phyloP scores from a whole-genome alignment of 1,284 basidiomycete genomes.

The Calocybe gambosa region DNA sequence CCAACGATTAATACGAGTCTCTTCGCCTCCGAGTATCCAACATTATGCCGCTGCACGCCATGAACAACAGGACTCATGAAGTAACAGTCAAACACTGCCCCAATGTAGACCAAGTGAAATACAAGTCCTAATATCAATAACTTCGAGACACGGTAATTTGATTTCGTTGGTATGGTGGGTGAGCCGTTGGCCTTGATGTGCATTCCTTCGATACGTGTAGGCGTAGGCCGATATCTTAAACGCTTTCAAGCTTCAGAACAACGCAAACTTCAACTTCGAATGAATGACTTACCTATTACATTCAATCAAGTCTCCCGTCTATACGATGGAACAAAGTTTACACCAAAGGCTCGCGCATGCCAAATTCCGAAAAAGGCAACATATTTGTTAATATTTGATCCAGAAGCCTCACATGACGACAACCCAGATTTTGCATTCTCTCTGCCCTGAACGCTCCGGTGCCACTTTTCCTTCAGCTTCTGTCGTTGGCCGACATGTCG shows the following conservation, averaged over 20 bases:
- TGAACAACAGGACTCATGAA: conserved; percentile 77
- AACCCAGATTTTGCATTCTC: not conserved
- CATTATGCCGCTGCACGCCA: conserved; percentile 59
- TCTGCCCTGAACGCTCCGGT: not conserved
- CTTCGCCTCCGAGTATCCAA: conserved; percentile 49
- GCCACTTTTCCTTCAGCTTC: not conserved
- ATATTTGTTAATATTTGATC: conserved; percentile 2
- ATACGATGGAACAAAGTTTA: not conserved
- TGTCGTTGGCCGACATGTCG: conserved; percentile 34
- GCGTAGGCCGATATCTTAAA: conserved; percentile 1
- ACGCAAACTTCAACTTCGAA: no score
- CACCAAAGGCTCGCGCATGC: no score
- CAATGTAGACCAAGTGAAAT: conserved; percentile 71
- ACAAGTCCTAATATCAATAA: conserved; percentile 63
- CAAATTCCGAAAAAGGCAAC: not conserved
- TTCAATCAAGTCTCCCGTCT: not conserved
- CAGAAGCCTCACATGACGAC: conserved; percentile 2
- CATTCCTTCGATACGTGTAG: conserved; percentile 6
- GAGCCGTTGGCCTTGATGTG: not conserved
- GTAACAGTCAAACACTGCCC: conserved; percentile 85
- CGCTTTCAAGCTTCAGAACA: not conserved
- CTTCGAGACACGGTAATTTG: conserved; percentile 30
- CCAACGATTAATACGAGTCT: conserved; percentile 80
- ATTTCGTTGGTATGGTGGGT: not conserved
- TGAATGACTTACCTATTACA: no score